These are phyloP conservation scores for Pinus taeda DNA, from an alignment of 75 land plant genomes.

Conservation along the genomic window DNA sequence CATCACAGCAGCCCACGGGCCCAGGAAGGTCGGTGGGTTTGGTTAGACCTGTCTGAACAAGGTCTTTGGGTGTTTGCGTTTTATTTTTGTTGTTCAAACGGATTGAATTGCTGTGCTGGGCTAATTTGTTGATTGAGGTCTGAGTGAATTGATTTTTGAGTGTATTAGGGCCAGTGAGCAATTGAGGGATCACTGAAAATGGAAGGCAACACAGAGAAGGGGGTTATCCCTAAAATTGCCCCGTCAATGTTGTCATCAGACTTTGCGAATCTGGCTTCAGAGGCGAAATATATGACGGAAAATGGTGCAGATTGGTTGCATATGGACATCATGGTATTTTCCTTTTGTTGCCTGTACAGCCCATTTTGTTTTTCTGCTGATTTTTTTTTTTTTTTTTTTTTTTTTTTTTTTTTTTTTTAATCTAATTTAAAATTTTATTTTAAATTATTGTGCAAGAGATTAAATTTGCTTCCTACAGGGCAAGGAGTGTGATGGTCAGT, in stretches of 20 bases:
- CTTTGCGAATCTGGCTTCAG: constrained; percentile 82
- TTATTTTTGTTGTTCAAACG: not conserved
- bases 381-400: too few relatives aligned
- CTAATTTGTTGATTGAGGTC: not conserved
- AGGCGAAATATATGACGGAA: constrained; percentile 73
- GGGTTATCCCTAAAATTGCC: constrained; percentile 28
- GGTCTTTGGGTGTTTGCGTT: not conserved
- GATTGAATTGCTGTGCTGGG: not conserved
- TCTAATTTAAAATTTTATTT: too few relatives aligned
- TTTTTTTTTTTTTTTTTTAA: too few relatives aligned
- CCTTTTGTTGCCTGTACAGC: not conserved
- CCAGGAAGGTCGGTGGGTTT: not conserved
- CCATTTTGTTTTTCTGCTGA: not conserved
- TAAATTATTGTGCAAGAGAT: not conserved
- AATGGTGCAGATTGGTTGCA: constrained; percentile 98
- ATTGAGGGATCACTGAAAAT: not conserved
- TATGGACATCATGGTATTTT: constrained; percentile 95
- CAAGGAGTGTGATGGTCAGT: not conserved
- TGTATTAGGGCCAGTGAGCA: too few relatives aligned
- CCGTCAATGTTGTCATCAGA: constrained; percentile 78
- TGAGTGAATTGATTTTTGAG: not conserved
- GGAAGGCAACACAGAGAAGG: constrained; percentile 10
- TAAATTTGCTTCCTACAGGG: not conserved
- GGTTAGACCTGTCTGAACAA: not conserved
- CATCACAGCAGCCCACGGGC: not conserved